Evolutionary conservation across 208 protist species (phyloP), one percentile per base, ranked within the genome.

Genomic region (Crithidia mellificae): DNA sequence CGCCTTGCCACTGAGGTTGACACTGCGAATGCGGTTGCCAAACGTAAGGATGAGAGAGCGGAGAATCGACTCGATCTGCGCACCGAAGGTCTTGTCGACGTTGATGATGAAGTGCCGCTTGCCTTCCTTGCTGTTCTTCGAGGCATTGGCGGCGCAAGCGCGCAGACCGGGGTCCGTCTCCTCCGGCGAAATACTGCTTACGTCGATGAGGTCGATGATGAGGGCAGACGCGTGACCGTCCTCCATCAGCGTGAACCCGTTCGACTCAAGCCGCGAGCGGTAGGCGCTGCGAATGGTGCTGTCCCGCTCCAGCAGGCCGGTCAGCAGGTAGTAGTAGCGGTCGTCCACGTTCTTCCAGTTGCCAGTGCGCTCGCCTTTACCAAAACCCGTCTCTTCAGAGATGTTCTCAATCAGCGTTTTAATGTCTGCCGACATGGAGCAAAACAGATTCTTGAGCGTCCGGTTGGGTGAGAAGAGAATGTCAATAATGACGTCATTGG

Each of bases 31-130:
- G 44, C 79, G 73, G 34, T 85, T 79, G 27, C 88, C 85, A 69
- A 96, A 94, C 19, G 74, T 81, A 24, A 94, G 82, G 46, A 93
- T 58, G 29, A 94, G 68, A 14, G 70, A 80, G 22, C 87, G 78
- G 27, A 94, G 51, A 41, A 94, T 71, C 12, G 70, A 76, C 63
- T 92, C 83, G 54, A 93, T 88, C 53, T 96, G 91, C 2, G 83
- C 77, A 9, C 86, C 88, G 68, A 96, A 96, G 17, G 87, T 86
- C 54, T 91, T 90, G 83, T 94, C 91, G 22, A 94, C 77, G 67
- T 96, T 96, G 73, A 96, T 78, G 61, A 96, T 90, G 39, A 94
- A 92, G 56, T 81, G 75, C 29, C 69, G 72, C 50, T 63, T 55
- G 6, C 46, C 53, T 15, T 54, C 53, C 15, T 24, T 15, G 34